A percentile compares a stretch with the other conserved stretches of the same genome.
Conservation (phyloP, 176 grass and related monocot species). For the Olyra latifolia region DNA sequence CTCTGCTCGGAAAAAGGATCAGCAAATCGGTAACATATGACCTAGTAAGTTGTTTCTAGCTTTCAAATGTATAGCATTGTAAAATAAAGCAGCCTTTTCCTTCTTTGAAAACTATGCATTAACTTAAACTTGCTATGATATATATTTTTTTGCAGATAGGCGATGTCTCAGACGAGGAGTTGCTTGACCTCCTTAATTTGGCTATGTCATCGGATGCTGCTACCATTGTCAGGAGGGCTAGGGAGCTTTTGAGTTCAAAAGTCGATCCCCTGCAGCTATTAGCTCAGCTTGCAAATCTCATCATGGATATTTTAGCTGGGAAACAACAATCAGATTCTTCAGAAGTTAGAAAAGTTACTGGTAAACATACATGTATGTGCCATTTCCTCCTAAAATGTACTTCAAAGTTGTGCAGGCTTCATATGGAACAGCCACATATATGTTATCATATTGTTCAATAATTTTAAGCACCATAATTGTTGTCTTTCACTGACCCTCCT, state of each 20-base stretch:
- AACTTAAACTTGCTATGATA: conserved; percentile 27
- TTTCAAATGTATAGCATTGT: conserved; percentile 2
- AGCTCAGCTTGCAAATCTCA: conserved; percentile 80
- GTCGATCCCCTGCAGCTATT: conserved; percentile 70
- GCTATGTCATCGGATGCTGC: conserved; percentile 83
- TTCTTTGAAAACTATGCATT: conserved; percentile 6
- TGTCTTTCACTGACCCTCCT: neutral
- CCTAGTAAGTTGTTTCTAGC: conserved; percentile 57
- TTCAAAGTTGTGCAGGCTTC: neutral
- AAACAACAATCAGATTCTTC: conserved; percentile 42
- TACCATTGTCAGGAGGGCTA: conserved; percentile 67
- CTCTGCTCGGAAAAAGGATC: conserved; percentile 80
- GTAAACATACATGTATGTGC: conserved; percentile 41
- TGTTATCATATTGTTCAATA: neutral
- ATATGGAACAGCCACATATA: neutral
- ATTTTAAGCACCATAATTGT: neutral
- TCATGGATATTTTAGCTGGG: conserved; percentile 82
- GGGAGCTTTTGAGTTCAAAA: conserved; percentile 83
- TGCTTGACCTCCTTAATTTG: conserved; percentile 75
- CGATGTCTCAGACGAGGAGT: conserved; percentile 81
- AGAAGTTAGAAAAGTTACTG: conserved; percentile 47
- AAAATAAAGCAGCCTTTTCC: neutral
- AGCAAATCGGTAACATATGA: conserved; percentile 68
- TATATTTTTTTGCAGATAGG: conserved; percentile 63
- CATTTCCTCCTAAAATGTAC: neutral